These are phyloP conservation scores for Fusarium liriodendri DNA, from an alignment of 2,329 filamentous ascomycete species.

Conservation along the genomic window DNA sequence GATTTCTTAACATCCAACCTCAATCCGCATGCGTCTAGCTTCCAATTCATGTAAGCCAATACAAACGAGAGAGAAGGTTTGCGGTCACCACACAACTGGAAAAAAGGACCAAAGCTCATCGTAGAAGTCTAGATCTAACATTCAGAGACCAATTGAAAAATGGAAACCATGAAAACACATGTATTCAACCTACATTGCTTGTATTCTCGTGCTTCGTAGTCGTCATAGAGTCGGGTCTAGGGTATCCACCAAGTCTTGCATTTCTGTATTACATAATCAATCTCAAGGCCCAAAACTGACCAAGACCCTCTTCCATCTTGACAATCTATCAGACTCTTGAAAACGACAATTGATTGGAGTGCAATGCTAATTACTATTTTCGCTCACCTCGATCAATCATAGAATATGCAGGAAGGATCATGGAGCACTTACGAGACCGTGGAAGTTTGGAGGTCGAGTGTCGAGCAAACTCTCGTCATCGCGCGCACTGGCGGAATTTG, in stretches of 20 bases:
- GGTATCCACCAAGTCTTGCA: neutral
- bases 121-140: neutral
- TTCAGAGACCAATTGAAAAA: neutral
- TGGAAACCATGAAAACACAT: neutral
- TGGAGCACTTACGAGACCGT: neutral
- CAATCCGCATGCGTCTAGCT: too few relatives aligned
- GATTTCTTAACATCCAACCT: neutral
- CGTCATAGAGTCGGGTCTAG: neutral
- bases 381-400: too few relatives aligned
- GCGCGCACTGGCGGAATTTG: neutral
- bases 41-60: neutral
- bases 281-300: neutral
- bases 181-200: neutral
- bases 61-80: neutral
- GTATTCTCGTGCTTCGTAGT: neutral
- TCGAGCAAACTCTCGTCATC: neutral
- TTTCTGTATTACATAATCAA: neutral
- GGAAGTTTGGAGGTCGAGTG: neutral
- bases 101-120: neutral
- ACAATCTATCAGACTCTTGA: neutral
- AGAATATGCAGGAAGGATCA: neutral
- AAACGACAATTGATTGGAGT: neutral
- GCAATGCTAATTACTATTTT: neutral
- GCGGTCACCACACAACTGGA: too few relatives aligned
- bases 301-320: neutral